A percentile compares a stretch with the other conserved stretches of the same genome.
These are phyloP conservation scores for Sophora flavescens DNA, from an alignment of 306 rosid species.

Conservation along the genomic window DNA sequence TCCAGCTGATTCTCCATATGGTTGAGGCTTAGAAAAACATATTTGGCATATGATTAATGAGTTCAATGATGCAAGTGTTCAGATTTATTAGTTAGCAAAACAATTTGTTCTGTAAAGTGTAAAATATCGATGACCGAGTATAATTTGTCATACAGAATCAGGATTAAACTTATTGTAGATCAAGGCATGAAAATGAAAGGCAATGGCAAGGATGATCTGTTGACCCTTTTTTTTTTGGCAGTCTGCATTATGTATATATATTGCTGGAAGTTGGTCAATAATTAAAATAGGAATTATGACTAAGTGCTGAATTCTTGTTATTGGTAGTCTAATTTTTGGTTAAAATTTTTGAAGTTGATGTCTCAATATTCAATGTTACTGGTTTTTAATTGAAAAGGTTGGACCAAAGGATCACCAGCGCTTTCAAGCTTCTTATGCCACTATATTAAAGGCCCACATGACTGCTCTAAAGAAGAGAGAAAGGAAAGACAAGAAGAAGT, in stretches of 20 bases:
- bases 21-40: neutral
- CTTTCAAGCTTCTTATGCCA: constrained; percentile 97
- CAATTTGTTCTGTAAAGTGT: neutral
- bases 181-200: neutral
- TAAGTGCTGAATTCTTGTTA: constrained; percentile 3
- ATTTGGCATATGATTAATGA: constrained; percentile 27
- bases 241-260: constrained; percentile 16
- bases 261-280: neutral
- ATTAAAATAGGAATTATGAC: neutral
- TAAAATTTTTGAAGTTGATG: neutral
- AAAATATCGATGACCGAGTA: neutral
- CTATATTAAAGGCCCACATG: constrained; percentile 96
- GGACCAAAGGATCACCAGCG: constrained; percentile 95
- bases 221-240: constrained; percentile 1
- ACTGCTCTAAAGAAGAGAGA: constrained; percentile 96
- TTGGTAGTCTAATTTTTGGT: constrained; percentile 4
- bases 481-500: constrained; percentile 94
- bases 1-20: neutral
- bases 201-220: neutral
- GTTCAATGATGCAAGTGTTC: neutral
- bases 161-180: constrained; percentile 21
- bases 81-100: neutral
- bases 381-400: constrained; percentile 66
- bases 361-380: neutral
- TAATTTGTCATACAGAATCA: constrained; percentile 7